Evolutionary conservation across 257 asterid species (phyloP), one percentile per base, ranked within the genome.

Genomic region (Jaltomata sinuosa): DNA sequence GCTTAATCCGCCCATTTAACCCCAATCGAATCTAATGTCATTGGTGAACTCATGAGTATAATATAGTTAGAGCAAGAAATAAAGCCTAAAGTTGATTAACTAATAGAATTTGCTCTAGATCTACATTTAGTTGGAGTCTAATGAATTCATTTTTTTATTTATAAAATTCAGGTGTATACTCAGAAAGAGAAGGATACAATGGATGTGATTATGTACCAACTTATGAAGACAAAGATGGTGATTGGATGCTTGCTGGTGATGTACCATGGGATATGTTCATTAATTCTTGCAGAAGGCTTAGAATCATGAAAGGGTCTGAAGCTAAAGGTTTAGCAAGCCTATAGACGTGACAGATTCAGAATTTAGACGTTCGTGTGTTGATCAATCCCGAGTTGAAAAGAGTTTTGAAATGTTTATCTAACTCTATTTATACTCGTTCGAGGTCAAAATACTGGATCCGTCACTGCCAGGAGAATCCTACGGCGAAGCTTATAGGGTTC

Each of bases 191-290:
- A 84, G 96, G 98, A 0, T 94, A 90, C 85, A 83, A 87, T 9
- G 97, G 98, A 85, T 91, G 95, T 64, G 94, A 93, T n/a, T 87
- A 80, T 59, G 94, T 89, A 29, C 94, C 97, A 8, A 94, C 98
- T 3, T 96, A 96, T 55, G 97, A 96, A 87, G 99, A 96, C 84
- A 96, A 91, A 57, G 99, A 96, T 82, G 98, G 98, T 18, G 99
- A 94, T n/a, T 94, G 98, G 98, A 96, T 96, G 99, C 87, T 96
- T 0, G 98, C 91, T 6, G 99, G 99, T 40, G 99, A 96, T 89
- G 99, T 96, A 31, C 99, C 99, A 21, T 96, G 98, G 98, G 95
- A 93, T 9, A 96, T 96, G 99, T 96, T 96, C 64, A 47, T 92
- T 72, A 87, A 86, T 22, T 92, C 98, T 80, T 96, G 99, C 94